Evolutionary conservation across 139 green algal species (phyloP), one percentile per base, ranked within the genome.

Genomic region (Picochlorum sp.): DNA sequence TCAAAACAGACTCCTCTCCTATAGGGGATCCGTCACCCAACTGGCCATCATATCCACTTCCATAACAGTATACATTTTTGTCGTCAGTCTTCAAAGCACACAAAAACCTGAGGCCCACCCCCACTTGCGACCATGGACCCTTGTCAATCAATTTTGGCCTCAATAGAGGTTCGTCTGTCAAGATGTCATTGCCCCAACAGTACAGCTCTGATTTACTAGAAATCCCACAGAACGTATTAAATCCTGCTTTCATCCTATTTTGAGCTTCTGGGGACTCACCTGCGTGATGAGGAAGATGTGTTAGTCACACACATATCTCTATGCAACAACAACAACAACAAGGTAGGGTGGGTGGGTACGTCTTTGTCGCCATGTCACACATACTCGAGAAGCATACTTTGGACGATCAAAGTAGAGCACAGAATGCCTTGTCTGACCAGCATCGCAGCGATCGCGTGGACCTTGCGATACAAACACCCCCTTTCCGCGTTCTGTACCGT

Each of bases 81-180:
- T 45, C 56, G 16, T n/a, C n/a, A n/a, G 16, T 28, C 18, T 62
- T 45, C 56, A 62, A 20, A 10, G 56, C 56, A 45, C 56, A 62
- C 30, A 45, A 21, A 20, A 54, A 62, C 30, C 56, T 44, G 18
- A 62, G 56, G 18, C 56, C 56, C n/a, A 45, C 56, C 30, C 56
- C 56, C 11, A 62, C 56, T 18, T 62, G 56, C 56, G n/a, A 20
- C 56, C 56, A 62, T 20, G 56, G 56, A 20, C 56, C 56, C n/a
- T 44, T 20, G 31, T 62, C 31, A 20, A 62, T 9, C 47, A 54
- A 54, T 21, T 54, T 54, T 54, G 47, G 47, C 15, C n/a, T 54
- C n/a, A 21, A 54, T 0, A 54, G 11, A 21, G n/a, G 47, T 54
- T 26, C 16, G 0, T 26, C n/a, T 54, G n/a, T 54, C 47, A 54